Evolutionary conservation across 495 filamentous ascomycete genomes (phyloP).

Genomic region (Penicillium roqueforti): DNA sequence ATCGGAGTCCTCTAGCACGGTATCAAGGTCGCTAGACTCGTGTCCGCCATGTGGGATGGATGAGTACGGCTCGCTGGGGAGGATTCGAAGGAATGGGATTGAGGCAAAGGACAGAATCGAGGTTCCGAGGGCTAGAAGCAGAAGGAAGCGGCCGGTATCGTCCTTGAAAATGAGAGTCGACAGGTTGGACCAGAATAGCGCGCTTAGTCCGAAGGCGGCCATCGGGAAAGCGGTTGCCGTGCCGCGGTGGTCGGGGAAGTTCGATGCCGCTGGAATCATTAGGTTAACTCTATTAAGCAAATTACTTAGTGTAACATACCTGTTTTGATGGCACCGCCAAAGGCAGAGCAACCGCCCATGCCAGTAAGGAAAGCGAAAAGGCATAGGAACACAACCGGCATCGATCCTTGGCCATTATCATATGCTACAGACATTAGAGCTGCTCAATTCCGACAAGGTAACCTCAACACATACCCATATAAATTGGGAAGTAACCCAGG

Average conservation of each 20-base stretch:
- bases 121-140: constrained; percentile 78
- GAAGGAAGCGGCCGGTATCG: constrained; percentile 72
- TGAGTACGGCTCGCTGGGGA: constrained; percentile 60
- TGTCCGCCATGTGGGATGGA: constrained; percentile 48
- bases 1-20: constrained; percentile 60
- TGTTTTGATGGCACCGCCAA: constrained; percentile 79
- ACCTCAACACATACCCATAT: constrained; percentile 46
- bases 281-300: neutral
- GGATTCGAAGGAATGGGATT: constrained; percentile 76
- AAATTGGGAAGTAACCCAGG: constrained; percentile 77
- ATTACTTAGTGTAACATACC: constrained; percentile 31
- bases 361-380: constrained; percentile 83
- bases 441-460: neutral
- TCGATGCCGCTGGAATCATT: constrained; percentile 62
- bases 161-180: constrained; percentile 78
- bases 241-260: constrained; percentile 87
- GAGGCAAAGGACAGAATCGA: constrained; percentile 66
- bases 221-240: constrained; percentile 93
- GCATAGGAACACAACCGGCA: constrained; percentile 66
- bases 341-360: constrained; percentile 80
- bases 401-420: constrained; percentile 49
- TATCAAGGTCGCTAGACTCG: constrained; percentile 52
- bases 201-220: constrained; percentile 89
- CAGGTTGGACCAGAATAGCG: constrained; percentile 86
- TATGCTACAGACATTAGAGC: constrained; percentile 37